Base-by-base conservation (phyloP, 108 stramenopile species). In the Skeletonema costatum region DNA sequence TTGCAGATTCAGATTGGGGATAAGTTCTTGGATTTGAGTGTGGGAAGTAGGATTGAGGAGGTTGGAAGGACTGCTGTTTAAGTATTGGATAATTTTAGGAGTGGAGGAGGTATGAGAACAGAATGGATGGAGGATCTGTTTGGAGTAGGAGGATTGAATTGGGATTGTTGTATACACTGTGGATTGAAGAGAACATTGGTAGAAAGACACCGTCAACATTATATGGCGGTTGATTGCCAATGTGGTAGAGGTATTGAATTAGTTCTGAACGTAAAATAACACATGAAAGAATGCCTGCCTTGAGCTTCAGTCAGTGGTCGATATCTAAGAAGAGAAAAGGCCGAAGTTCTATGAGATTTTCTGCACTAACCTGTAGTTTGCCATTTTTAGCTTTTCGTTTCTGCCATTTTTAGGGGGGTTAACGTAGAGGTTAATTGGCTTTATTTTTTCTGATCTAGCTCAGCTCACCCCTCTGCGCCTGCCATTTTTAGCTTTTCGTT, bases 1-100 rank as follows among this genome's bases (percentile, higher is more conserved):
- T 87, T 98, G 69, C 96, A 97, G 80, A 96, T 98, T 30, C 97
- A 97, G 85, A 98, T 98, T 80, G 98, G 98, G 39, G 97, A 98
- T 84, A 90, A 97, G 86, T 98, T 97, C 82, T 91, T 98, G 88
- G 98, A 98, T 87, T 90, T 98, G 53, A 95, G 93, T 66, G 92
- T 95, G 44, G 88, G 89, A 42, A 92, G 87, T 51, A 89, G 92
- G 83, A 97, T 98, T 77, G 94, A 95, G 66, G 91, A 90, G 78
- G 87, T 95, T 69, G 69, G 86, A 35, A 85, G 91, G 67, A 95
- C 84, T 39, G 78, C 81, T 31, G 78, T 95, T 60, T 93, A 89
- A 83, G 13, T 25, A 32, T 41, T 17, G n/a, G 48, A 12, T 17
- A 19, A n/a, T 10, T 66, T 42, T 17, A 7, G 44, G 11, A 46